phyloP scores from a whole-genome alignment of 202 grass and related monocot genomes.

The Dendrocalamus latiflorus region DNA sequence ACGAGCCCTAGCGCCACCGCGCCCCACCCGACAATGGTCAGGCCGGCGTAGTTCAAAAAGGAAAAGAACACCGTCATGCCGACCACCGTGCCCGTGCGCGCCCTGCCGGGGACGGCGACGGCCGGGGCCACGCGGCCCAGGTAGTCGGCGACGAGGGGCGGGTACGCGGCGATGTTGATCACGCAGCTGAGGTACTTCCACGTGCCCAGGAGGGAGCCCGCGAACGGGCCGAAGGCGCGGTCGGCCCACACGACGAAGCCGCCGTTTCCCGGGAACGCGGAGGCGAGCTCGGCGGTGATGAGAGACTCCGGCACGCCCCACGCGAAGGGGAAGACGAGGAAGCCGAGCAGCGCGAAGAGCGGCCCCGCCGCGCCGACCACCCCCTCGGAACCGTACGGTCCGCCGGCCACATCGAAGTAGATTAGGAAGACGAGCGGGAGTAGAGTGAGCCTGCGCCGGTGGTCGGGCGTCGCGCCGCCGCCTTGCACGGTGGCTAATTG shows the following conservation, averaged over 20 bases:
- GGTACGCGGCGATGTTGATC: constrained; percentile 45
- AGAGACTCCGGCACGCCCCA: constrained; percentile 52
- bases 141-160: constrained; percentile 34
- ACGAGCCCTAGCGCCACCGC: constrained; percentile 30
- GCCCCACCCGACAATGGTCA: constrained; percentile 45
- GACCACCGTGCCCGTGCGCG: constrained; percentile 24
- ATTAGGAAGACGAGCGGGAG: constrained; percentile 71
- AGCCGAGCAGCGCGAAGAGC: constrained; percentile 40
- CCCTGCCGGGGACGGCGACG: neutral
- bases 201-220: constrained; percentile 39
- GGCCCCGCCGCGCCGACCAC: constrained; percentile 32
- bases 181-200: constrained; percentile 56
- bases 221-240: constrained; percentile 46
- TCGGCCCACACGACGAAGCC: constrained; percentile 53
- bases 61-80: constrained; percentile 24
- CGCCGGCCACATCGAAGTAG: constrained; percentile 68
- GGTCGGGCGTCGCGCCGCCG: neutral
- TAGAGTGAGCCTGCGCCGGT: constrained; percentile 34
- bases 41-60: constrained; percentile 35
- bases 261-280: constrained; percentile 44
- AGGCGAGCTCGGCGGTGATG: constrained; percentile 41
- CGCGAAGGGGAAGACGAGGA: constrained; percentile 41
- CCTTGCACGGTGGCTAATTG: neutral
- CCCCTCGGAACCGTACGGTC: constrained; percentile 47
- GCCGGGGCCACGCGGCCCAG: constrained; percentile 18